Evolutionary conservation across 768 basidiomycete species (phyloP).

Genomic region (Podaxis rugospora): DNA sequence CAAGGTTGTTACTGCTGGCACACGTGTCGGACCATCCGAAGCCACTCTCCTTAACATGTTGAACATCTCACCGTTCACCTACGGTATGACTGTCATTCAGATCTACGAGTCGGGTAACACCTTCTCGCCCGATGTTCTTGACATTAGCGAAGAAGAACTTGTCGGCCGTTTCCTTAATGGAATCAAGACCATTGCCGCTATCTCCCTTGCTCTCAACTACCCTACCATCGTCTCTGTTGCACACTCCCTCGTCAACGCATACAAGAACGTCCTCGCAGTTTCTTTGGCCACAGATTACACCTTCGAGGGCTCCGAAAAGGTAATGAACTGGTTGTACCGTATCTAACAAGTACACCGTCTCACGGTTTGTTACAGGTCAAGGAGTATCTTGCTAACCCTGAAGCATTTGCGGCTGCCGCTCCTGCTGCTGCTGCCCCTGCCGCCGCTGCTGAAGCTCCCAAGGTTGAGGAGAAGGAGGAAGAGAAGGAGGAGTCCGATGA

Average conservation of each 20-base stretch:
- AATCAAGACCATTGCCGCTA: conserved; percentile 92
- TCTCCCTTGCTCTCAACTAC: conserved; percentile 94
- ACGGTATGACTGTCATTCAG: conserved; percentile 98
- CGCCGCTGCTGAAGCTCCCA: conserved; percentile 53
- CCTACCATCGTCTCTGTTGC: conserved; percentile 92
- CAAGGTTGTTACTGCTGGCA: conserved; percentile 89
- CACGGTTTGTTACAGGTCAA: conserved; percentile 58
- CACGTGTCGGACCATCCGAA: conserved; percentile 95
- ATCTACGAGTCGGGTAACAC: conserved; percentile 93
- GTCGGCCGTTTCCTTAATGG: conserved; percentile 89
- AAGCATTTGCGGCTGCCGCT: conserved; percentile 88
- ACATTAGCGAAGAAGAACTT: conserved; percentile 89
- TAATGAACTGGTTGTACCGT: conserved; percentile 28
- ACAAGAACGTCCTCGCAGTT: conserved; percentile 96
- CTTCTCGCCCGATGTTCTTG: conserved; percentile 87
- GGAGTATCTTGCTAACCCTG: conserved; percentile 96
- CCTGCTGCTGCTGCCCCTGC: conserved; percentile 53
- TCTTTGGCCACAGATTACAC: conserved; percentile 90
- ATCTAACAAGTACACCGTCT: conserved; percentile 14
- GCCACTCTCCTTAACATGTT: conserved; percentile 99
- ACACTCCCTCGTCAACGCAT: conserved; percentile 96
- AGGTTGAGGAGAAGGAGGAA: conserved; percentile 71
- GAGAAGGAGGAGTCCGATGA: conserved; percentile 86
- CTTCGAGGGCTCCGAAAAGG: conserved; percentile 93
- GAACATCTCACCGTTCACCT: conserved; percentile 99